Percentiles rank a stretch among this genome's conserved stretches.
These are phyloP conservation scores for Plasmodium falciparum DNA, from an alignment of 169 alveolate species.

Conservation along the genomic window DNA sequence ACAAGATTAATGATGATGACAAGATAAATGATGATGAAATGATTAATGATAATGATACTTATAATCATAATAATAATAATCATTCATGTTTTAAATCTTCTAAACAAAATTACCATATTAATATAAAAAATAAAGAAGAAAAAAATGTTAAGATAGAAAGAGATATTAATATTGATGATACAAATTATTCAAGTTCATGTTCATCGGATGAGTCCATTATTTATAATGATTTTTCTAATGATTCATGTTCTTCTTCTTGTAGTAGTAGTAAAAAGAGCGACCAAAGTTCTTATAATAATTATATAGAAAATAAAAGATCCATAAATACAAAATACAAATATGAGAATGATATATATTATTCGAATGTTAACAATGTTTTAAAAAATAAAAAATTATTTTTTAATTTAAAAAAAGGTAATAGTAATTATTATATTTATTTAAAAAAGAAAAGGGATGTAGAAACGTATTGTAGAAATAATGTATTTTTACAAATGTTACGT, in stretches of 20 bases:
- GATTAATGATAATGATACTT: too few relatives aligned
- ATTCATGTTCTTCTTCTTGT: constrained; percentile 3
- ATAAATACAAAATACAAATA: neutral
- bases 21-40: too few relatives aligned
- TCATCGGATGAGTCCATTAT: neutral
- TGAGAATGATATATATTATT: constrained; percentile 2
- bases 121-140: neutral
- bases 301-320: neutral
- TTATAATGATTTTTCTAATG: constrained; percentile 11
- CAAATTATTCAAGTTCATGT: neutral
- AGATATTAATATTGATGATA: neutral
- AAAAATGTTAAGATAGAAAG: neutral
- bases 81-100: too few relatives aligned
- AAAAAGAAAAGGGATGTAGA: constrained; percentile 38
- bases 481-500: constrained; percentile 53
- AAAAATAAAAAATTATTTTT: constrained; percentile 10
- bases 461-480: constrained; percentile 26
- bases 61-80: too few relatives aligned
- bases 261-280: neutral
- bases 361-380: constrained; percentile 19
- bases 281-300: neutral
- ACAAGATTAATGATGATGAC: too few relatives aligned
- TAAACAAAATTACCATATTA: neutral
- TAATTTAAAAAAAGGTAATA: neutral
- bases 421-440: constrained; percentile 27